Conservation (phyloP, 2,329 filamentous ascomycete genomes). For the Curvularia sp. region DNA sequence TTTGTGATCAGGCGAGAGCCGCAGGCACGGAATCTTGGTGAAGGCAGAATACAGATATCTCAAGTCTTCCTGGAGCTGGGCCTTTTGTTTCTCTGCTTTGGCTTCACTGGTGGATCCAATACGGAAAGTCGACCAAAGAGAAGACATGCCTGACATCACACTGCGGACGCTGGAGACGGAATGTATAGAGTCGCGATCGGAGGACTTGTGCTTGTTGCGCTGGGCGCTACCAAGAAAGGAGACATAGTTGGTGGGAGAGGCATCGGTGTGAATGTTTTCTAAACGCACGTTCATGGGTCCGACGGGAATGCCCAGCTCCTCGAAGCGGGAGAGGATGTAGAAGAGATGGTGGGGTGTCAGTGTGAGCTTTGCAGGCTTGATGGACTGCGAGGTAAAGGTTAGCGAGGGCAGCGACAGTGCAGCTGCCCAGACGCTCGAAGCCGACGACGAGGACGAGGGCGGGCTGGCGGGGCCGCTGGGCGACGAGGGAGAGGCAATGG, state of each 20-base stretch:
- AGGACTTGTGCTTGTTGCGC: constrained; percentile 76
- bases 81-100: constrained; percentile 88
- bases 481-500: constrained; percentile 47
- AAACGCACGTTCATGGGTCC: constrained; percentile 95
- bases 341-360: constrained; percentile 96
- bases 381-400: constrained; percentile 80
- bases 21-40: constrained; percentile 94
- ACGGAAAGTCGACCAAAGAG: constrained; percentile 87
- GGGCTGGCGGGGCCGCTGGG: constrained; percentile 51
- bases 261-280: constrained; percentile 91
- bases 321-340: constrained; percentile 93
- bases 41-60: constrained; percentile 98
- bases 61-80: constrained; percentile 80
- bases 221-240: constrained; percentile 90
- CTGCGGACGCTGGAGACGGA: constrained; percentile 97
- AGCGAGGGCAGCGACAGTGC: constrained; percentile 87
- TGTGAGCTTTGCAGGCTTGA: constrained; percentile 89
- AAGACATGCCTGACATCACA: constrained; percentile 96
- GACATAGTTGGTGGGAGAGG: constrained; percentile 88
- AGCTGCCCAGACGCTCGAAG: constrained; percentile 75
- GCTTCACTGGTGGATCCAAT: constrained; percentile 80
- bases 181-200: constrained; percentile 88
- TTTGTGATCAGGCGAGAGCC: constrained; percentile 89
- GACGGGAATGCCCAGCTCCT: constrained; percentile 87
- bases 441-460: constrained; percentile 65